Conservation (phyloP, 257 asterid species). For the Solanum chmielewskii region DNA sequence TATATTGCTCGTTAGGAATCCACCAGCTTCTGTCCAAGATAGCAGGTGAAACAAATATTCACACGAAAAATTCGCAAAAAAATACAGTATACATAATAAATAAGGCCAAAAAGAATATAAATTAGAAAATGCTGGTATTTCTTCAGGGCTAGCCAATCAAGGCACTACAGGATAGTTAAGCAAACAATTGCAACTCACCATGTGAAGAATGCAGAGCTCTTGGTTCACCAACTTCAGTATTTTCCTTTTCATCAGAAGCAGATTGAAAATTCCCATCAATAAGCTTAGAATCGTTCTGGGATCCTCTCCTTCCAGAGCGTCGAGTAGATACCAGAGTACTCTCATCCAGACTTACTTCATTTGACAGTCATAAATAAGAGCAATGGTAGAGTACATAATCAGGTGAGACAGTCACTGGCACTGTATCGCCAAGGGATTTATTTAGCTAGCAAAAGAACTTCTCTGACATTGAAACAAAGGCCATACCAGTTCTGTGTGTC, state of each 20-base stretch:
- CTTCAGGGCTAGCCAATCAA: not conserved
- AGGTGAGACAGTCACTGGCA: not conserved
- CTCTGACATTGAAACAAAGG: not conserved
- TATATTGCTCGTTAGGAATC: not conserved
- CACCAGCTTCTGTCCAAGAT: not conserved
- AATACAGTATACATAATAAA: not conserved
- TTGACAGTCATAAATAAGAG: slow-evolving; percentile 23
- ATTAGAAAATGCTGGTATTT: not conserved
- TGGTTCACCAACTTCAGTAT: slow-evolving; percentile 28
- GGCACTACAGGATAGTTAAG: not conserved
- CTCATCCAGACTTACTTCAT: slow-evolving; percentile 42
- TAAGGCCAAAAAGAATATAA: not conserved
- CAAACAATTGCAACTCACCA: slow-evolving; percentile 23
- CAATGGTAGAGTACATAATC: not conserved
- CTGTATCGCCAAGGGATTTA: not conserved
- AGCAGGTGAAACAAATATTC: not conserved
- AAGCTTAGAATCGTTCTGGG: slow-evolving; percentile 35
- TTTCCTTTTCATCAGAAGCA: slow-evolving; percentile 37
- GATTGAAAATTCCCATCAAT: slow-evolving; percentile 37
- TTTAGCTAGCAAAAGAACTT: not conserved
- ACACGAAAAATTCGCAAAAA: not conserved
- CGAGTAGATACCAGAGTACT: slow-evolving; percentile 36
- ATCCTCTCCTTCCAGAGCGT: slow-evolving; percentile 63
- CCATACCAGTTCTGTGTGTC: slow-evolving; percentile 29
- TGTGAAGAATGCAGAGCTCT: slow-evolving; percentile 19